Base-by-base conservation (phyloP, 306 rosid genomes). In the Lathyrus oleraceus region DNA sequence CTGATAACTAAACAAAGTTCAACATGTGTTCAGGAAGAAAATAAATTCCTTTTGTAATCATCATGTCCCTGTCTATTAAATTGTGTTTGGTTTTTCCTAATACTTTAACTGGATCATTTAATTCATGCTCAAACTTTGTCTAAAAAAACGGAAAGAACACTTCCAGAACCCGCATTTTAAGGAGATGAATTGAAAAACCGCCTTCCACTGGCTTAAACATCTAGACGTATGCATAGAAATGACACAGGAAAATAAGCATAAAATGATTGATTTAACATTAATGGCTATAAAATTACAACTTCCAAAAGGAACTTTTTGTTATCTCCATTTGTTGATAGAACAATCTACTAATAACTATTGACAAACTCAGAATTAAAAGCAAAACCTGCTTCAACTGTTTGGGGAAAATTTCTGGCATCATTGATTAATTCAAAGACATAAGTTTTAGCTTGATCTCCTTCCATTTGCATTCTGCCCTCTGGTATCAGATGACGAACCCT, bases 401-500 rank as follows among this genome's bases (percentile, higher is more conserved):
- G 10, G 63, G 40, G 40, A 8, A 61, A 49, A 45, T 48, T 40
- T 52, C 73, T 48, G 62, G 83, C 62, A 75, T 65, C 73, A 49
- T 59, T 39, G 42, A 57, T 32, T 77, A 73, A 11, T 30, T 28
- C 36, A 51, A 70, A 65, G 70, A 56, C 21, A 20, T 85, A 83
- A 95, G 54, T 84, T 70, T 89, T 88, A 84, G 62, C 80, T 89
- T 59, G 83, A 76, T 83, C 85, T 86, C 78, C 89, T 86, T 79
- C 91, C 95, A 76, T 84, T 85, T 79, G 89, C 81, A 82, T 49
- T 82, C 60, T 83, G 90, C 58, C 89, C 92, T 78, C 82, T 88
- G n/a, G 84, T 70, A 69, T 90, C 92, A 5, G 90, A 85, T 61
- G 75, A 79, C 28, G 92, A 78, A 76, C 88, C 80, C 59, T 78